phyloP scores from a whole-genome alignment of 805 yeast genomes.

The Pichia paraexigua region DNA sequence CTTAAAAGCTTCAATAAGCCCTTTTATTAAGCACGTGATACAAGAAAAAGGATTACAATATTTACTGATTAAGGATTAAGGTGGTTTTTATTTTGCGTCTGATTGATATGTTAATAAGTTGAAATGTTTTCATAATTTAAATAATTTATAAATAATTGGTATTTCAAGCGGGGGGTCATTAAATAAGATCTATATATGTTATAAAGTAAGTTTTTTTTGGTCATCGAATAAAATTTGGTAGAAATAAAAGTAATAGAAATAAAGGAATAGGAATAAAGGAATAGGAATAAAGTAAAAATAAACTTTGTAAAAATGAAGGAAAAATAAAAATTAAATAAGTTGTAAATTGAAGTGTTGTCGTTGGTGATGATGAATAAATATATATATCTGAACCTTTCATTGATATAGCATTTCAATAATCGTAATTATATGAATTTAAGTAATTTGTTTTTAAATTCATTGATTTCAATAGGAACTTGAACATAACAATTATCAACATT shows the following conservation, averaged over 20 bases:
- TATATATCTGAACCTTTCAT: too few relatives aligned
- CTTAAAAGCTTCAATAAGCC: too few relatives aligned
- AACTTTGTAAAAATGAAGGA: too few relatives aligned
- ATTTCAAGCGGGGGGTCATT: not conserved
- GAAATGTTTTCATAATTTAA: too few relatives aligned
- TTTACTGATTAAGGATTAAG: too few relatives aligned
- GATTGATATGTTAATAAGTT: too few relatives aligned
- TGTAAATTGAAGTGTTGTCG: too few relatives aligned
- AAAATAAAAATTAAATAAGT: too few relatives aligned
- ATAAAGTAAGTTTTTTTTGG: not conserved
- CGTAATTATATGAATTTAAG: not conserved
- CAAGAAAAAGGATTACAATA: not conserved
- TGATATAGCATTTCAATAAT: too few relatives aligned
- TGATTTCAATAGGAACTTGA: slow-evolving; percentile 25
- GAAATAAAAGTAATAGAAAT: not conserved
- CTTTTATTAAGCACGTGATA: not conserved
- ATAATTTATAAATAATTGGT: not conserved
- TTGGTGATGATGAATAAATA: too few relatives aligned
- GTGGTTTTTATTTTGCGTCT: too few relatives aligned
- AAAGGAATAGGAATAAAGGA: not conserved
- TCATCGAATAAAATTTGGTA: not conserved
- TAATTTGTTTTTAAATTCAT: slow-evolving; percentile 18
- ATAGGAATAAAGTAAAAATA: not conserved
- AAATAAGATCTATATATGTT: not conserved
- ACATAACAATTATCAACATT: slow-evolving; percentile 27